Conservation (phyloP, 2,329 filamentous ascomycete genomes). For the Ophiocordyceps robertsii region DNA sequence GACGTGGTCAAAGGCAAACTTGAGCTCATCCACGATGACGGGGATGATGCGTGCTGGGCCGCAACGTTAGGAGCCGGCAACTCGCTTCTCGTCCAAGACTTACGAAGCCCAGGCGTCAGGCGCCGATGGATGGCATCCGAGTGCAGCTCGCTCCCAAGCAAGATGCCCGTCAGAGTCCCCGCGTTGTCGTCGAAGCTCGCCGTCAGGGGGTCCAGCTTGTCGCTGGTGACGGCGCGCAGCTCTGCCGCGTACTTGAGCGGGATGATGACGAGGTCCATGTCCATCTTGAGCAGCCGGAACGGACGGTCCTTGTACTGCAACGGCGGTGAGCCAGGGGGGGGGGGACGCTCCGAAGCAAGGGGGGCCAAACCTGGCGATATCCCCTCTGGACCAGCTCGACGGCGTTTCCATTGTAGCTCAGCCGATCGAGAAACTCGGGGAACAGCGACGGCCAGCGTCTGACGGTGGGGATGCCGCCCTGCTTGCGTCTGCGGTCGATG, state of each 20-base stretch:
- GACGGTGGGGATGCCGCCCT: slow-evolving; percentile 1
- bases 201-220: slow-evolving; percentile 6
- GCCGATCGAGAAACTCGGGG: slow-evolving; percentile 5
- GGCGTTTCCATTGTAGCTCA: slow-evolving; percentile 5
- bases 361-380: slow-evolving; percentile 2
- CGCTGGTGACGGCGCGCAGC: slow-evolving; percentile 4
- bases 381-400: slow-evolving; percentile 2
- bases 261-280: slow-evolving; percentile 6
- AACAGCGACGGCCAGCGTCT: slow-evolving; percentile 4
- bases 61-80: neutral
- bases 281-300: slow-evolving; percentile 6
- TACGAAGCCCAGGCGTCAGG: slow-evolving; percentile 6
- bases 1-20: slow-evolving; percentile 2
- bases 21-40: slow-evolving; percentile 6
- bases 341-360: too few species aligned
- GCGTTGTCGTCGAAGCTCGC: slow-evolving; percentile 8
- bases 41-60: slow-evolving; percentile 4
- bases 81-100: neutral
- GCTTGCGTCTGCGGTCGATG: neutral
- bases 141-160: slow-evolving; percentile 6
- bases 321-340: too few species aligned
- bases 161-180: slow-evolving; percentile 4
- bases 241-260: slow-evolving; percentile 5
- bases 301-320: slow-evolving; percentile 3
- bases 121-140: slow-evolving; percentile 5